These are phyloP conservation scores for Fusarium sp. DNA, from an alignment of 2,329 filamentous ascomycete species.

Conservation along the genomic window DNA sequence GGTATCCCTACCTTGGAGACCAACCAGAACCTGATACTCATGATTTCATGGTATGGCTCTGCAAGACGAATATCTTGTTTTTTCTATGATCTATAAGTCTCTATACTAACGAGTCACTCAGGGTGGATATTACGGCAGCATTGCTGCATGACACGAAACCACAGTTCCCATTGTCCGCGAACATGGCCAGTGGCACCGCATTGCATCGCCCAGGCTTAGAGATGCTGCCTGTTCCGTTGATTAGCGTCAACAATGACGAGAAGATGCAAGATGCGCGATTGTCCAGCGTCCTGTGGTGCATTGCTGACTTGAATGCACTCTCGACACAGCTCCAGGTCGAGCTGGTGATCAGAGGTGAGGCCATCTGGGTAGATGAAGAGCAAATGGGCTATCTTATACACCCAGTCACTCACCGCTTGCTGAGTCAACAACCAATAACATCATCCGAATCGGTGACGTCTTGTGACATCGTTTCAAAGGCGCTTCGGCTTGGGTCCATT, in stretches of 20 bases:
- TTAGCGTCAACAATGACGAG: background rate
- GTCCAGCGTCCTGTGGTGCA: background rate
- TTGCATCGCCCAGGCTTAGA: constrained; percentile 2
- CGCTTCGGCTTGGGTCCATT: constrained; percentile 20
- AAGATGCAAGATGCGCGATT: background rate
- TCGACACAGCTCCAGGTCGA: background rate
- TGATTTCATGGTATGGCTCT: constrained; percentile 19
- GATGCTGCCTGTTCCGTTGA: constrained; percentile 7
- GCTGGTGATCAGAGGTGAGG: background rate
- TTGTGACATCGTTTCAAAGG: background rate
- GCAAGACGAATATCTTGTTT: background rate
- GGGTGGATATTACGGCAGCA: constrained; percentile 26
- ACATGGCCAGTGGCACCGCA: background rate
- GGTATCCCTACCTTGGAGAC: constrained; percentile 16
- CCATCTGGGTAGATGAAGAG: constrained; percentile 17
- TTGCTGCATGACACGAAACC: constrained; percentile 18
- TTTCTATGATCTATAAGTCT: no score
- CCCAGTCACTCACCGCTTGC: constrained; percentile 5
- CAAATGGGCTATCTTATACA: constrained; percentile 4
- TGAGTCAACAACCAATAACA: background rate
- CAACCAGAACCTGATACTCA: constrained; percentile 8
- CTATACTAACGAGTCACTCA: background rate
- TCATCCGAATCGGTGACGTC: background rate
- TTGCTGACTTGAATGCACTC: constrained; percentile 13
- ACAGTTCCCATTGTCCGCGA: constrained; percentile 6